Conservation (phyloP, 129 eudicot genomes). For the Oenanthe sinensis region DNA sequence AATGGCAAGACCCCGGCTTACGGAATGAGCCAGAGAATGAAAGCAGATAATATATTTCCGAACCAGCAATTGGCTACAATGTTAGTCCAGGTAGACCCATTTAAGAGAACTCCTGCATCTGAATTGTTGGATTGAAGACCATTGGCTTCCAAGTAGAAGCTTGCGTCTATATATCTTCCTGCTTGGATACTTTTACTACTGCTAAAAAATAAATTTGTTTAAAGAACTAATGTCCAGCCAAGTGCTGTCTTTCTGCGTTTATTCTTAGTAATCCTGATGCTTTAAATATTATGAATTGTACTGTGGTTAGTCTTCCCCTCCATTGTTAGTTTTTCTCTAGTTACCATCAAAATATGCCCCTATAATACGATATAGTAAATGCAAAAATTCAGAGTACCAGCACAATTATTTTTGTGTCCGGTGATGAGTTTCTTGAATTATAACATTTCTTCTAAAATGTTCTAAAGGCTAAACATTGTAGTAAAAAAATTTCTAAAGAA, state of each 20-base stretch:
- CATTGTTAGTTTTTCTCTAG: neutral
- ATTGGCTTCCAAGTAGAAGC: slow-evolving; percentile 2
- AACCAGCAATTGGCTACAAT: slow-evolving; percentile 24
- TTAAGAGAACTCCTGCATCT: slow-evolving; percentile 37
- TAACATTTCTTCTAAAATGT: neutral
- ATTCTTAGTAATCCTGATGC: neutral
- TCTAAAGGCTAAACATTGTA: neutral
- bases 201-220: neutral
- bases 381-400: too few relatives aligned
- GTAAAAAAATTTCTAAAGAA: neutral
- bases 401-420: too few relatives aligned
- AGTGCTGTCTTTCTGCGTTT: neutral
- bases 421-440: neutral
- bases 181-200: neutral
- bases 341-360: too few relatives aligned
- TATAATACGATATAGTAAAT: too few relatives aligned
- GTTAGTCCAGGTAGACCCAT: slow-evolving; percentile 47
- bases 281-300: neutral
- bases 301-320: neutral
- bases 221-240: neutral
- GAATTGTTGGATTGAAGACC: slow-evolving; percentile 52
- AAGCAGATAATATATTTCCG: slow-evolving; percentile 60
- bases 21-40: slow-evolving; percentile 68
- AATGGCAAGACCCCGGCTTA: slow-evolving; percentile 58
- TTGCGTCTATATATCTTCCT: neutral